Percentiles rank a stretch among this genome's conserved stretches.
Conservation (phyloP, 2,329 filamentous ascomycete genomes). For the Laburnicola sp. region DNA sequence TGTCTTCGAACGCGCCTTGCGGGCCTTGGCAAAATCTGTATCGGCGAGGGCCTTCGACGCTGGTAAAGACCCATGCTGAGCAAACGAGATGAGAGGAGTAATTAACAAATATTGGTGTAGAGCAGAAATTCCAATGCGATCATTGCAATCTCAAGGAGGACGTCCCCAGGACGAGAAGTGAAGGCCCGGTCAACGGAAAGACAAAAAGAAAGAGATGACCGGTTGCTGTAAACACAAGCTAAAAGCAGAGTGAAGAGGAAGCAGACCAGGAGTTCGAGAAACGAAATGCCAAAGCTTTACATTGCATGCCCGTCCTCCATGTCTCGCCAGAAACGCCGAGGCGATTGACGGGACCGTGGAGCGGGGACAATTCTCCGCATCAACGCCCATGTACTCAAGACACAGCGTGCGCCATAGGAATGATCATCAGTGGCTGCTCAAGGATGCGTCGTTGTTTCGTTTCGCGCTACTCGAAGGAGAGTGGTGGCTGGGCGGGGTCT, state of each 20-base stretch:
- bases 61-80: conserved; percentile 32
- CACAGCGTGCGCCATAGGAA: neutral
- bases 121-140: neutral
- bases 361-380: conserved; percentile 22
- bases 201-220: conserved; percentile 20
- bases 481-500: conserved; percentile 6
- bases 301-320: too few relatives aligned
- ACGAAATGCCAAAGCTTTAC: conserved; percentile 38
- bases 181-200: conserved; percentile 40
- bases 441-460: conserved; percentile 9
- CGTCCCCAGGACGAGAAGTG: conserved; percentile 36
- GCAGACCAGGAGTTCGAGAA: conserved; percentile 14
- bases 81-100: conserved; percentile 1
- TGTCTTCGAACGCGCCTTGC: conserved; percentile 28
- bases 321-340: conserved; percentile 8
- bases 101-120: conserved; percentile 12
- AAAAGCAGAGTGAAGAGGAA: conserved; percentile 22
- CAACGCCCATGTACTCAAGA: conserved; percentile 3
- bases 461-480: neutral
- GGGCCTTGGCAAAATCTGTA: conserved; percentile 22
- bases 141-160: conserved; percentile 6
- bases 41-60: conserved; percentile 32
- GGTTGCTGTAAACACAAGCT: conserved; percentile 24
- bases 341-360: conserved; percentile 9
- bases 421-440: neutral